Conservation (phyloP, 805 yeast genomes). For the Wickerhamiella vanderwaltii region DNA sequence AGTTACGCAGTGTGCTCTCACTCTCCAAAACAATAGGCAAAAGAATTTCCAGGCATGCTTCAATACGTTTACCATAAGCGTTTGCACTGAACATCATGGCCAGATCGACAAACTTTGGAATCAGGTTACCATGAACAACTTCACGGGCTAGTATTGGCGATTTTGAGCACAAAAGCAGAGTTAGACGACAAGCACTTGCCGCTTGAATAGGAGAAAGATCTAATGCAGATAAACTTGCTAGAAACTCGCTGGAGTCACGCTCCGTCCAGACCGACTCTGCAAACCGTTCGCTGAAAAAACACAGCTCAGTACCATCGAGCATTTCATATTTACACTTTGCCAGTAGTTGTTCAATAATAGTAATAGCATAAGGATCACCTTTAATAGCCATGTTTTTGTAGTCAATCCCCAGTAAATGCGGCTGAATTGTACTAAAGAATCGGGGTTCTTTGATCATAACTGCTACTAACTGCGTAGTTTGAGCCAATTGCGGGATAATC, state of each 20-base stretch:
- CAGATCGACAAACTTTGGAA: neutral
- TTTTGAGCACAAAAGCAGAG: neutral
- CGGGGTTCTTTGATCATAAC: neutral
- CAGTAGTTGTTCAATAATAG: conserved; percentile 4
- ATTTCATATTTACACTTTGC: neutral
- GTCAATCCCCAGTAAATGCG: neutral
- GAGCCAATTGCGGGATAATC: neutral
- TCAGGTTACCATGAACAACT: neutral
- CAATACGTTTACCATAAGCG: conserved; percentile 4
- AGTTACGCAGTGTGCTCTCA: neutral
- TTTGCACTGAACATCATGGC: neutral
- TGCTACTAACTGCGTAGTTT: neutral
- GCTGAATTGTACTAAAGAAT: neutral
- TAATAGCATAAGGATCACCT: conserved; percentile 5
- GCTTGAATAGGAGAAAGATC: neutral
- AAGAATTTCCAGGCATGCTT: neutral
- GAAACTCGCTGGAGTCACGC: neutral
- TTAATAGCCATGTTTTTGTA: neutral
- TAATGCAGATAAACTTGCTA: neutral
- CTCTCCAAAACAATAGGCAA: conserved; percentile 3
- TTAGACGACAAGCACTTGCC: neutral
- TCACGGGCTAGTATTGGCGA: neutral
- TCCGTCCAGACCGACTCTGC: neutral
- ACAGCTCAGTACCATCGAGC: neutral
- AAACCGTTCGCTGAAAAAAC: neutral